Evolutionary conservation across 306 rosid genomes (phyloP), one percentile per base, ranked within the genome.

Genomic region (Glycine soja): DNA sequence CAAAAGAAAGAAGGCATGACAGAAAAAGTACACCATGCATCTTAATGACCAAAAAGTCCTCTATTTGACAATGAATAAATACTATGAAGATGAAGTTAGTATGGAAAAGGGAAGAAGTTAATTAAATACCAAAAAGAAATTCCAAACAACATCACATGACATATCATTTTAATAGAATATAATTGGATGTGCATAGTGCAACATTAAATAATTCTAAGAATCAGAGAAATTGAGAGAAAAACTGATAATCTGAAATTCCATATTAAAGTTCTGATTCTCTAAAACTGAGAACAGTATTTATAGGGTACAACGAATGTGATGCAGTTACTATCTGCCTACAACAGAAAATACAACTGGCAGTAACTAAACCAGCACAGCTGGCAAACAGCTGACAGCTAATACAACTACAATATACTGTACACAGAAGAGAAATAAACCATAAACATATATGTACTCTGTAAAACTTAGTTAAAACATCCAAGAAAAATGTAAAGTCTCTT

Each of bases 21-120:
- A 11, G 78, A 57, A 72, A 71, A 52, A 30, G 47, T 48, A 82
- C 24, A 34, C 53, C 61, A 52, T 80, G 78, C 59, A 57, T 46
- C 75, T 65, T 14, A 50, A 19, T 67, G 14, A 80, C 64, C 18
- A 48, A 52, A 50, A 30, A 65, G 30, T 13, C 58, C 6, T 48
- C 54, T 57, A 65, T 53, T 70, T 80, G 62, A 48, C 32, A 76
- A 83, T 43, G 48, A 76, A 58, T 24, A 76, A 62, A 34, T 34
- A 63, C 19, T 36, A 32, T 13, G 46, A 63, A 63, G 46, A 12
- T 32, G 42, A 3, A 63, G 45, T 12, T 63, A 4, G 18, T 63
- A 47, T 9, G 30, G 10, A 24, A 38, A 64, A 51, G 50, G 58
- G 58, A 18, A 81, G 30, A 48, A 59, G 30, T 76, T 61, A 72